These are phyloP conservation scores for Murraya paniculata DNA, from an alignment of 345 rosid genomes.

Conservation along the genomic window DNA sequence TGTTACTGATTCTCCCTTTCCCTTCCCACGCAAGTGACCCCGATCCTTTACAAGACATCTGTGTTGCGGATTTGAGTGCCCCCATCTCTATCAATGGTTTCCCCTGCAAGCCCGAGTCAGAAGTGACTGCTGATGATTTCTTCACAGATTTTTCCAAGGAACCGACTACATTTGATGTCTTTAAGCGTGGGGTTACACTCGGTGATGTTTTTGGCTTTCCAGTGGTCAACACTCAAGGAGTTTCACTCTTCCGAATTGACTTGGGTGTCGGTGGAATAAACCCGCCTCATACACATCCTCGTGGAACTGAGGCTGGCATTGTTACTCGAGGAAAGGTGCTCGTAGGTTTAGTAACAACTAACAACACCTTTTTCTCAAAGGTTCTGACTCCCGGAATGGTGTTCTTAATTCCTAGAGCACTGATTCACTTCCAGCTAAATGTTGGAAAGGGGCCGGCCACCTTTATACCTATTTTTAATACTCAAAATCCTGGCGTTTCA, in stretches of 20 bases:
- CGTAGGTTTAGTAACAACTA: constrained; percentile 55
- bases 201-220: constrained; percentile 59
- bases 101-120: constrained; percentile 58
- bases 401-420: constrained; percentile 62
- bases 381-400: constrained; percentile 48
- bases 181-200: constrained; percentile 24
- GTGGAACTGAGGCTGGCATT: constrained; percentile 51
- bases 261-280: constrained; percentile 58
- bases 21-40: constrained; percentile 48
- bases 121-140: constrained; percentile 56
- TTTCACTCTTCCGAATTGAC: constrained; percentile 70
- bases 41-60: constrained; percentile 67
- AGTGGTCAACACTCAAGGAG: constrained; percentile 57
- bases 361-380: constrained; percentile 49
- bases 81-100: constrained; percentile 55
- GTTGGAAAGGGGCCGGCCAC: constrained; percentile 61
- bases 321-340: constrained; percentile 58
- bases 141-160: constrained; percentile 54
- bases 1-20: constrained; percentile 33
- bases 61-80: constrained; percentile 49
- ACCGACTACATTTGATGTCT: constrained; percentile 37
- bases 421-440: constrained; percentile 73
- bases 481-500: constrained; percentile 59
- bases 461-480: constrained; percentile 65
- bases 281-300: constrained; percentile 76